A percentile compares a stretch with the other conserved stretches of the same genome.
phyloP scores from a whole-genome alignment of 768 basidiomycete species.

The Dioszegia hungarica region DNA sequence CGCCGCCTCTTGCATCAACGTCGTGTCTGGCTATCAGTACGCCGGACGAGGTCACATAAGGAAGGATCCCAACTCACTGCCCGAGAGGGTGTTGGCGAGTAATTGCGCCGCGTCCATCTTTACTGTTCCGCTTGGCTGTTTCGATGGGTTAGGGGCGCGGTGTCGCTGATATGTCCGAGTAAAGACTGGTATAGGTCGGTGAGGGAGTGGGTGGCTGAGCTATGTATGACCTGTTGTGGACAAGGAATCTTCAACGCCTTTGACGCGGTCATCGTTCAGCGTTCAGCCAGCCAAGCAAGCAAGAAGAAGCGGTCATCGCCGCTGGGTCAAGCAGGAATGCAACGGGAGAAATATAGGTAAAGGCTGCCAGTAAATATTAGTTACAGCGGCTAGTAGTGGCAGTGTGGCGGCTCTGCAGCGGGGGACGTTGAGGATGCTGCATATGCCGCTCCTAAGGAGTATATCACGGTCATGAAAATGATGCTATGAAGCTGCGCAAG shows the following conservation, averaged over 20 bases:
- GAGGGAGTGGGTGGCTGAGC: background rate
- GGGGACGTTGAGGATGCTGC: too few relatives aligned
- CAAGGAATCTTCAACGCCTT: background rate
- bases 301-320: background rate
- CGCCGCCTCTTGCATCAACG: constrained; percentile 85
- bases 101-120: constrained; percentile 87
- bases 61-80: constrained; percentile 57
- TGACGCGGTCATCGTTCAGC: too few relatives aligned
- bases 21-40: constrained; percentile 60
- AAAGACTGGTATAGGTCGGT: background rate
- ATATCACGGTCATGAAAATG: too few relatives aligned
- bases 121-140: background rate
- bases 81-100: constrained; percentile 84
- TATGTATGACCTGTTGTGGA: background rate
- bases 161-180: background rate
- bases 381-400: too few relatives aligned
- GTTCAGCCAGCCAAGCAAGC: too few relatives aligned
- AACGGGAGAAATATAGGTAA: background rate
- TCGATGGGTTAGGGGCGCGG: background rate
- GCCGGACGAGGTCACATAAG: background rate
- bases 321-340: background rate
- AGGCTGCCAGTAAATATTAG: too few relatives aligned
- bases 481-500: too few relatives aligned
- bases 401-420: too few relatives aligned
- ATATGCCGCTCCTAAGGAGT: too few relatives aligned